Evolutionary conservation across 352 stramenopile species (phyloP).

Genomic region (Globisporangium middletonii): DNA sequence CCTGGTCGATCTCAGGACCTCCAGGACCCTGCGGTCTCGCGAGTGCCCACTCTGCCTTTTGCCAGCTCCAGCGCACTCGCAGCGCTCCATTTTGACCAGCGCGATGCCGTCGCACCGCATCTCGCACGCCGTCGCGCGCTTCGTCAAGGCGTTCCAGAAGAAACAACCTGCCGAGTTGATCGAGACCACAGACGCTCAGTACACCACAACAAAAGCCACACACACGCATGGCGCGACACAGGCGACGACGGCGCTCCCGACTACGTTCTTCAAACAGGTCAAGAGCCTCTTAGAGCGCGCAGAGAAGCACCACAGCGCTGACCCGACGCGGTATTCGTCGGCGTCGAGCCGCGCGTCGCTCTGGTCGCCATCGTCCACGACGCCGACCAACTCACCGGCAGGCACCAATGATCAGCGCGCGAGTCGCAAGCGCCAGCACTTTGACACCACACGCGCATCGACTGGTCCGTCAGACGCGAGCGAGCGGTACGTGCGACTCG

Average conservation of each 20-base stretch:
- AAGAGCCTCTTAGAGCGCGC: background rate
- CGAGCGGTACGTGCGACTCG: conserved; percentile 9
- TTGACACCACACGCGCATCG: conserved; percentile 4
- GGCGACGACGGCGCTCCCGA: conserved; percentile 17
- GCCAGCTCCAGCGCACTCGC: too few relatives aligned
- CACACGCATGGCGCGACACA: background rate
- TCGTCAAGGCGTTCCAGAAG: conserved; percentile 36
- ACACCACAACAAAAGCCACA: conserved; percentile 3
- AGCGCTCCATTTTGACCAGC: too few relatives aligned
- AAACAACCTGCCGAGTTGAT: conserved; percentile 15
- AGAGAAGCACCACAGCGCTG: background rate
- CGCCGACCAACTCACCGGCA: conserved; percentile 14
- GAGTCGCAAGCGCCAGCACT: conserved; percentile 13
- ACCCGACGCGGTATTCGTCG: conserved; percentile 13
- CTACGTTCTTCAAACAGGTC: conserved; percentile 29
- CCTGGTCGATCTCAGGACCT: too few relatives aligned
- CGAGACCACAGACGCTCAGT: background rate
- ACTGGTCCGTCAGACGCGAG: too few relatives aligned
- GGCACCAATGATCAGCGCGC: conserved; percentile 16
- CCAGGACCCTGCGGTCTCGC: too few relatives aligned
- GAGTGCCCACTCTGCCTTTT: too few relatives aligned
- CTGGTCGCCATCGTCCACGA: conserved; percentile 4
- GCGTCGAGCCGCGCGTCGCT: conserved; percentile 1
- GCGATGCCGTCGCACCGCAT: conserved; percentile 23
- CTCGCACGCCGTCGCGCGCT: conserved; percentile 30